Base-by-base conservation (phyloP, 2,329 filamentous ascomycete genomes). In the Laburnicola sp. region DNA sequence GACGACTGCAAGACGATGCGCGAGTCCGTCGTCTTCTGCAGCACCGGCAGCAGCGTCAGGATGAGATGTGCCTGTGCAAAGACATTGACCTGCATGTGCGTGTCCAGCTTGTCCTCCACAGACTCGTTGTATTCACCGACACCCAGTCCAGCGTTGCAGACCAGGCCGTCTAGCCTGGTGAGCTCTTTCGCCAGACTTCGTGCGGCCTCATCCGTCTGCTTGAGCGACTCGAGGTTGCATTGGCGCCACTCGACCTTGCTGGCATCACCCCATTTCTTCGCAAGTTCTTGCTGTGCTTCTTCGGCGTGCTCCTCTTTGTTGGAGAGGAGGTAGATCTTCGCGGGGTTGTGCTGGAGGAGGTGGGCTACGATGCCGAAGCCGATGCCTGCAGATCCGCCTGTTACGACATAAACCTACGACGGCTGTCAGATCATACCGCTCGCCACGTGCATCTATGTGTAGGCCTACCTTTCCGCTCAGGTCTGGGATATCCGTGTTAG, bases 361-460 rank as follows among this genome's bases (percentile, higher is more conserved):
- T 82, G 79, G 6, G 79, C 77, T 26, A 75, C 72, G 39, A 81
- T 81, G 23, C 78, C 78, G 51, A 75, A 81, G 11, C 78, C 78
- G 28, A 80, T 80, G 21, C 77, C 78, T n/a, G 76, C 74, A 21
- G 72, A 76, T 22, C 77, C 77, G n/a, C 77, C 76, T 0, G 77
- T 80, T 10, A 80, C 74, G 16, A 79, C 66, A 45, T 75, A 80
- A 16, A 77, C 66, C 71, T 77, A 27, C 3, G 27, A 1, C 2
- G 22, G 23, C 36, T 22, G 46, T 46, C 16, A 41, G 25, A 4
- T 11, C 10, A 11, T 23, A 5, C 31, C 4, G 34, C 3, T 7
- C 7, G 6, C 1, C 9, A 34, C 43, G 6, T 9, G 31, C 1
- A n/a, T 9, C n/a, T 21, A 28, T 11, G 32, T 22, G 26, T 6